Evolutionary conservation across 2,329 filamentous ascomycete species (phyloP), one percentile per base, ranked within the genome.

Genomic region (Penicillium glabrum): DNA sequence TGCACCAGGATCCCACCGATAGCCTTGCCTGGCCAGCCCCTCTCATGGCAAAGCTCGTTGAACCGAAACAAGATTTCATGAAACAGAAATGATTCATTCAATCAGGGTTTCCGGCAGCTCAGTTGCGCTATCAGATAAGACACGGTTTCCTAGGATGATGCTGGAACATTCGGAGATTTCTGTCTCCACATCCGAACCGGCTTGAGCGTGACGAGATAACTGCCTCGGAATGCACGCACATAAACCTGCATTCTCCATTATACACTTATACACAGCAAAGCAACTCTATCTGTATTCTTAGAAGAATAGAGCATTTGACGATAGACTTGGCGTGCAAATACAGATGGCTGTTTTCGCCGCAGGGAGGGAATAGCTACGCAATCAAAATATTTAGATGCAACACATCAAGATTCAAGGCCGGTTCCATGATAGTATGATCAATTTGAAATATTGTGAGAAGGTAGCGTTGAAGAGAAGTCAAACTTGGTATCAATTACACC

Each of bases 1-100:
- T 76, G 3, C 46, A 52, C 1, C 41, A 68, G 6, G 74, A 78
- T 35, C 56, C 64, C 53, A 68, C 60, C 0, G 0, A 57, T 77
- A 29, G 75, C 75, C 8, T 77, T 31, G 75, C 75, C 8, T 77
- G 75, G 75, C 75, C 76, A 0, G 16, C 68, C 29, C 58, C 63
- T 29, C 31, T 35, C 10, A 61, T 59, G 3, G 56, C 61, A 31
- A 55, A 51, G 26, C 21, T 58, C 3, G 35, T 61, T 24, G 56
- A 61, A n/a, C 23, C 49, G 4, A 35, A 24, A 7, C n/a, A n/a
- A 13, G 45, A n/a, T 33, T n/a, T 51, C 29, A 44, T 50, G 43
- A 59, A 61, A 37, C 21, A 44, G 26, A 31, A n/a, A 9, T 59
- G 23, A 47, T 27, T 7, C 14, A 29, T 31, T 10, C 8, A 29